Base-by-base conservation (phyloP, 2,329 filamentous ascomycete species). In the Alternaria gansuensis region DNA sequence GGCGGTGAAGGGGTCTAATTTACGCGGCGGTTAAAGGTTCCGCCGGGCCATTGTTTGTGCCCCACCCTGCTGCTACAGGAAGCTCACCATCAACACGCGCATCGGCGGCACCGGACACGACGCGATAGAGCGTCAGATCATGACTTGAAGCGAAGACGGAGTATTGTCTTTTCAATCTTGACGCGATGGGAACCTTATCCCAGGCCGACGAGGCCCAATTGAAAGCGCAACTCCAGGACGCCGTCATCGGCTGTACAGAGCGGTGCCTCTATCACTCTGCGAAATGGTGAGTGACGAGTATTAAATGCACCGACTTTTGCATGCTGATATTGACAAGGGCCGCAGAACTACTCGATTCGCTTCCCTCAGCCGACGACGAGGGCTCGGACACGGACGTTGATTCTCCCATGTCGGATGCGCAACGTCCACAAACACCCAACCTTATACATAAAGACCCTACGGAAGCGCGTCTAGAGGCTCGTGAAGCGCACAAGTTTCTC, bases 251-350 rank as follows among this genome's bases (percentile, higher is more conserved):
- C 75, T 98, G 93, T 80, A 96, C 93, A 1, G 95, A 99, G 76
- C 85, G 95, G 76, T 97, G 95, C 77, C 85, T 99, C 11, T 98
- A 97, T 74, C 93, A 97, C 72, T 95, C 94, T 6, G 90, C 95
- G 28, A 98, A 98, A 87, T 99, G 95, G 95, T 97, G 72, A 36
- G 72, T 59, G 26, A 23, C 24, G 34, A n/a, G 39, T 17, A 11
- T 11, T 14, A 8, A 10, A 13, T n/a, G 39, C 31, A 48, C 46
- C 50, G 44, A 28, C 14, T 49, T 24, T 24, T 43, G 40, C 48
- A 49, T 71, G 45, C 67, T 71, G 68, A 73, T 75, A 60, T 66
- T 67, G 64, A 67, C 67, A 74, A 97, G 94, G 94, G 92, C 93
- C 46, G 94, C 95, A 70, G 95, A 99, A 80, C 88, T 98, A 66